These are phyloP conservation scores for Penicillium sp. DNA, from an alignment of 2,329 filamentous ascomycete species.

Conservation along the genomic window DNA sequence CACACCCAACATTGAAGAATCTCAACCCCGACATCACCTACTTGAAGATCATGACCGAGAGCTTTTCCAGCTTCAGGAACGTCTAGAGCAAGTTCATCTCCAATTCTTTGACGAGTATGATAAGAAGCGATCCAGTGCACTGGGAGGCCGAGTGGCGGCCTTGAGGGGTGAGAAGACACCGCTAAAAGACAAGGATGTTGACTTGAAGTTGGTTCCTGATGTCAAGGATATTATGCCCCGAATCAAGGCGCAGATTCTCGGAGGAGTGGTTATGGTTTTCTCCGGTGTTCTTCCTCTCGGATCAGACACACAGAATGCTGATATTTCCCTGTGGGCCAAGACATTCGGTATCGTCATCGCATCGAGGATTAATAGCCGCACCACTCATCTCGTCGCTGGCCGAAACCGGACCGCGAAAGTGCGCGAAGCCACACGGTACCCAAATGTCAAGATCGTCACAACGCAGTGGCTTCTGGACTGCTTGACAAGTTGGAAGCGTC, in stretches of 20 bases:
- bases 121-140: constrained; percentile 45
- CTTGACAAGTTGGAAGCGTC: constrained; percentile 76
- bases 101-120: constrained; percentile 86
- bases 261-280: constrained; percentile 76
- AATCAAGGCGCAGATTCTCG: constrained; percentile 76
- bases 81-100: constrained; percentile 72
- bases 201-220: constrained; percentile 71
- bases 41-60: constrained; percentile 87
- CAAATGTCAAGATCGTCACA: constrained; percentile 85
- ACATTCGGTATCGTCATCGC: constrained; percentile 72
- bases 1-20: constrained; percentile 43
- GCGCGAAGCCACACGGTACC: constrained; percentile 75
- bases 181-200: constrained; percentile 45
- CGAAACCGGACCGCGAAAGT: constrained; percentile 85
- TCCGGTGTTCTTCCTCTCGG: constrained; percentile 87
- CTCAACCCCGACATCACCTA: constrained; percentile 66
- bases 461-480: constrained; percentile 87
- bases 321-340: constrained; percentile 83
- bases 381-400: constrained; percentile 54
- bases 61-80: constrained; percentile 71
- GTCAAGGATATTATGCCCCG: constrained; percentile 79
- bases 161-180: constrained; percentile 50
- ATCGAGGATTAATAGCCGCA: constrained; percentile 46
- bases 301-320: constrained; percentile 74
- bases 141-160: constrained; percentile 50